These are phyloP conservation scores for Globisporangium emineosum DNA, from an alignment of 352 stramenopile genomes.

Conservation along the genomic window DNA sequence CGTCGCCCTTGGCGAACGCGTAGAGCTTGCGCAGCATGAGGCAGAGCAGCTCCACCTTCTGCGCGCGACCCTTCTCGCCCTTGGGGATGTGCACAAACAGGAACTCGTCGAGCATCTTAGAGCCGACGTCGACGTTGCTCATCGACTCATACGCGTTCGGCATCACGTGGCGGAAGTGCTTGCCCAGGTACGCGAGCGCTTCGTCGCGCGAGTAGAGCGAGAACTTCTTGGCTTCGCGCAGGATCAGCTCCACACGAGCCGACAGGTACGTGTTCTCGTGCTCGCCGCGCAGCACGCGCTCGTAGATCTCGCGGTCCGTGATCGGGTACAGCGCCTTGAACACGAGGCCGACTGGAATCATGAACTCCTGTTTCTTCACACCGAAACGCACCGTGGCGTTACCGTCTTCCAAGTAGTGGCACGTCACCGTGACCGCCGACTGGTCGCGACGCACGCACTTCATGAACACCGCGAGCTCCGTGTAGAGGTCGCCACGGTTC, in stretches of 20 bases:
- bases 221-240: slow-evolving; percentile 96
- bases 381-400: slow-evolving; percentile 95
- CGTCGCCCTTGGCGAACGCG: slow-evolving; percentile 92
- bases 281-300: slow-evolving; percentile 93
- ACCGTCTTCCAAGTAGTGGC: slow-evolving; percentile 98
- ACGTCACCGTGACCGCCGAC: slow-evolving; percentile 94
- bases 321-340: slow-evolving; percentile 95
- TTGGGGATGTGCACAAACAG: slow-evolving; percentile 96
- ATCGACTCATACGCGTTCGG: slow-evolving; percentile 77
- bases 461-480: slow-evolving; percentile 96
- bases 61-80: slow-evolving; percentile 79
- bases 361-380: slow-evolving; percentile 98
- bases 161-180: slow-evolving; percentile 94
- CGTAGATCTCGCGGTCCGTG: slow-evolving; percentile 96
- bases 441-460: slow-evolving; percentile 96
- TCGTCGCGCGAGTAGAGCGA: slow-evolving; percentile 86
- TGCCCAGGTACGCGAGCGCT: slow-evolving; percentile 94
- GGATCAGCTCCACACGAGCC: slow-evolving; percentile 95
- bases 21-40: slow-evolving; percentile 99
- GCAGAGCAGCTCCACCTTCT: slow-evolving; percentile 93
- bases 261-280: slow-evolving; percentile 97
- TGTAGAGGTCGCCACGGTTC: slow-evolving; percentile 96
- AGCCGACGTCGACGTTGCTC: slow-evolving; percentile 90
- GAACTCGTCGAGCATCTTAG: slow-evolving; percentile 91
- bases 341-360: slow-evolving; percentile 96